Evolutionary conservation across 2,329 filamentous ascomycete species (phyloP), one percentile per base, ranked within the genome.

Genomic region (Penicillium sp.): DNA sequence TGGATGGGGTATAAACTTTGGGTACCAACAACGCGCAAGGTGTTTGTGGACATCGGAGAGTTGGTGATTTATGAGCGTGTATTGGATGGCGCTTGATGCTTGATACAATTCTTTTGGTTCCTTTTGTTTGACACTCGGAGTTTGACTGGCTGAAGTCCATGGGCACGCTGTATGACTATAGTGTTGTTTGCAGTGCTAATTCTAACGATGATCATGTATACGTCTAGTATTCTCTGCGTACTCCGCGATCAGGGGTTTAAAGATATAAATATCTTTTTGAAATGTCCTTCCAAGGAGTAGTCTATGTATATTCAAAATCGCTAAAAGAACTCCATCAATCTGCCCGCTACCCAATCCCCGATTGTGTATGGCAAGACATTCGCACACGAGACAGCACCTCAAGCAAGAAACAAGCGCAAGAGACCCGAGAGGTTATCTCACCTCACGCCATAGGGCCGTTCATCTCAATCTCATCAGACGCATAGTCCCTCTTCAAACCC

Each of bases 1-100:
- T 74, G 35, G 73, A 76, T 54, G 73, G 72, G 6, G 68, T 76
- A 65, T 76, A 53, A 64, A 60, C 22, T 40, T 6, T 18, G n/a
- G 43, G 2, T 46, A 31, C 36, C 10, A n/a, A 27, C 18, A 37
- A 35, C 27, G 43, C 16, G 36, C 18, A 52, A 24, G 41, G 39
- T 35, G 40, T 50, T 35, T n/a, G 33, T 31, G 27, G 24, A 22
- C 6, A 27, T 24, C 39, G 19, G 27, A 27, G 19, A 51, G 14
- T 49, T 11, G 6, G 22, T 37, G 3, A 35, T 44, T 37, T 58
- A 39, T 39, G 43, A 35, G 46, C 49, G 35, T 33, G 37, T 37
- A 55, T 55, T 31, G 31, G 44, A 16, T 40, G 43, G 36, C 37
- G n/a, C 24, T 37, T 5, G 50, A 43, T 51, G 51, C 35, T 4